Conservation (phyloP, 345 rosid genomes). For the Triadica sebifera region DNA sequence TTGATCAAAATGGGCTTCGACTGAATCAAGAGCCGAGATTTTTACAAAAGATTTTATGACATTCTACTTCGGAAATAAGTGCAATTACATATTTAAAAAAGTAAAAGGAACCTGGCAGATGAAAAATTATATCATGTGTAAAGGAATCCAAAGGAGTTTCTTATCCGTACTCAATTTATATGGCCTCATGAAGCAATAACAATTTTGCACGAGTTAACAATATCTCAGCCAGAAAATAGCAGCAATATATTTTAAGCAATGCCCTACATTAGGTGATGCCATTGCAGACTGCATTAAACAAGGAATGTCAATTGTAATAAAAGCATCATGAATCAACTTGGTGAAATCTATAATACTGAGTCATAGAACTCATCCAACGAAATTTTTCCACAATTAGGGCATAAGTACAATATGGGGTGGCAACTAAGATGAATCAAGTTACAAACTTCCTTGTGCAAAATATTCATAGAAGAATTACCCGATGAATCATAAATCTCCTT, state of each 20-base stretch:
- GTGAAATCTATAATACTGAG: neutral
- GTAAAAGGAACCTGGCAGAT: too few relatives aligned
- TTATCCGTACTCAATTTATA: neutral
- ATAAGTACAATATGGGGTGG: too few relatives aligned
- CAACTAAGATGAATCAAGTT: neutral
- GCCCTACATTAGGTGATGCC: neutral
- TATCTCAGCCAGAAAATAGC: too few relatives aligned
- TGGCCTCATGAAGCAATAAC: slow-evolving; percentile 8
- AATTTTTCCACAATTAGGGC: neutral
- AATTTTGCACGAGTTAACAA: neutral
- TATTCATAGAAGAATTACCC: neutral
- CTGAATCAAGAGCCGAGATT: neutral
- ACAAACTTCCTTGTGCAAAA: neutral
- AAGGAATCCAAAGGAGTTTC: neutral
- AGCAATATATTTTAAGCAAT: too few relatives aligned
- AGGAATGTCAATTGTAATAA: too few relatives aligned
- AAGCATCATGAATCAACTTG: neutral
- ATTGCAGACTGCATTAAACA: too few relatives aligned
- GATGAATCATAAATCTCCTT: neutral
- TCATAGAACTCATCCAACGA: too few relatives aligned
- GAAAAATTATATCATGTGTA: neutral
- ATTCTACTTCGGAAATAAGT: neutral
- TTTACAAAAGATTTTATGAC: neutral
- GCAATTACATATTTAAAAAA: neutral
- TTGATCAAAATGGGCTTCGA: neutral